These are phyloP conservation scores for Diplogelasinospora grovesii DNA, from an alignment of 495 filamentous ascomycete genomes.

Conservation along the genomic window DNA sequence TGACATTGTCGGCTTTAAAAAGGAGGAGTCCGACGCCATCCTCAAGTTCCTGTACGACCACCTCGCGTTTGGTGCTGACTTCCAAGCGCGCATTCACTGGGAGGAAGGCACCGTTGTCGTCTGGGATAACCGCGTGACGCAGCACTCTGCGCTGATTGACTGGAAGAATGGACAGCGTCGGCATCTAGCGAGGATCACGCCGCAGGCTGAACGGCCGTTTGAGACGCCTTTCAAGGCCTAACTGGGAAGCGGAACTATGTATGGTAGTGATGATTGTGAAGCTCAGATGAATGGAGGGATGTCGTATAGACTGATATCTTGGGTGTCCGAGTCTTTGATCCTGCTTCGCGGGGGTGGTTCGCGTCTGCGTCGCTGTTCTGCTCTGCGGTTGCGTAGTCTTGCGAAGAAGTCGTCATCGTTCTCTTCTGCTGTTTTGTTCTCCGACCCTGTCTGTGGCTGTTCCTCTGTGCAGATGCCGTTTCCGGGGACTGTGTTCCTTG, in stretches of 20 bases:
- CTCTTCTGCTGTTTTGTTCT: background rate
- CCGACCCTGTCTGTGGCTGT: no score
- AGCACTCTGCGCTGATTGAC: slow-evolving; percentile 71
- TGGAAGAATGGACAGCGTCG: slow-evolving; percentile 73
- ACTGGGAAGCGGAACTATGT: no score
- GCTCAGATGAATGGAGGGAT: slow-evolving; percentile 24
- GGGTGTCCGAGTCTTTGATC: slow-evolving; percentile 7
- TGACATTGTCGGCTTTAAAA: slow-evolving; percentile 66
- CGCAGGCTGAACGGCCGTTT: slow-evolving; percentile 70
- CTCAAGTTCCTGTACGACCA: slow-evolving; percentile 88
- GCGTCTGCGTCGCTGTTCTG: slow-evolving; percentile 12
- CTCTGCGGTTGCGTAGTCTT: slow-evolving; percentile 12
- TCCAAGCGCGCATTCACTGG: slow-evolving; percentile 86
- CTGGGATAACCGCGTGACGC: slow-evolving; percentile 81
- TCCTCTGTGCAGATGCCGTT: no score
- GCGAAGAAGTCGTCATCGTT: slow-evolving; percentile 17
- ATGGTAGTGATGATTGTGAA: background rate
- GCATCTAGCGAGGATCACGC: slow-evolving; percentile 77
- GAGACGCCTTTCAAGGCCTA: slow-evolving; percentile 57
- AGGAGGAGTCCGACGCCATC: slow-evolving; percentile 70
- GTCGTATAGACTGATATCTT: slow-evolving; percentile 13
- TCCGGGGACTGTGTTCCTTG: no score
- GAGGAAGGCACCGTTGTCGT: slow-evolving; percentile 76
- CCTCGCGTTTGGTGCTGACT: slow-evolving; percentile 72
- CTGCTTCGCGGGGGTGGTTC: background rate